Evolutionary conservation across 83 land plant species (phyloP), one percentile per base, ranked within the genome.

Genomic region (Diphasiastrum complanatum): DNA sequence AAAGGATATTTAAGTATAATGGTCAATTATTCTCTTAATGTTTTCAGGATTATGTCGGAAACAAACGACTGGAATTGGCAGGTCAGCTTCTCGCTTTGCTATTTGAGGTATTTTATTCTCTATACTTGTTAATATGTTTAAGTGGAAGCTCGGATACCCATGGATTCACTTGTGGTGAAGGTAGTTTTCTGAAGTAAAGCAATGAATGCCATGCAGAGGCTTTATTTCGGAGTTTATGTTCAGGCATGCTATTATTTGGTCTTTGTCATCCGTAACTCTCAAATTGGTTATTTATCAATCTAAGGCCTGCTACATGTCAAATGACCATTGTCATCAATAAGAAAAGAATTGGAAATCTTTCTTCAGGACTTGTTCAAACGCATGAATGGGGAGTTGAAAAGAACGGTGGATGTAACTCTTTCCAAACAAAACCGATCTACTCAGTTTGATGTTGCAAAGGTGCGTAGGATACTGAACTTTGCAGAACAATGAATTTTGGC

Each of bases 11-110:
- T n/a, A n/a, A n/a, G n/a, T n/a, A n/a, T n/a, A n/a, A n/a, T n/a
- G n/a, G n/a, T n/a, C n/a, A n/a, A n/a, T n/a, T n/a, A 20, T 12
- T 47, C 26, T 60, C 4, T 26, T 12, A 3, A 35, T 30, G 36
- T 69, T 66, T 31, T 22, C 69, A 93, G 99, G 99, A 95, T 75
- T 95, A 95, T 77, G 96, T 86, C 64, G 99, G 99, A n/a, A 95
- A 95, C 69, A 95, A 95, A 61, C 76, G 99, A 10, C 73, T 95
- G 67, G 97, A 95, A 75, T 67, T 95, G 58, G 89, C 99, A 50
- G 99, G 99, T 18, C 93, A 95, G 64, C 64, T 95, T 22, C 57
- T 95, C 30, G 75, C 99, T 25, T 67, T 95, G 4, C 89, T 95
- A 22, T 95, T 95, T 73, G 99, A 95, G 97, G 98, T 92, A 59